Conservation (phyloP, 2,329 filamentous ascomycete species). For the Plenodomus tracheiphilus region DNA sequence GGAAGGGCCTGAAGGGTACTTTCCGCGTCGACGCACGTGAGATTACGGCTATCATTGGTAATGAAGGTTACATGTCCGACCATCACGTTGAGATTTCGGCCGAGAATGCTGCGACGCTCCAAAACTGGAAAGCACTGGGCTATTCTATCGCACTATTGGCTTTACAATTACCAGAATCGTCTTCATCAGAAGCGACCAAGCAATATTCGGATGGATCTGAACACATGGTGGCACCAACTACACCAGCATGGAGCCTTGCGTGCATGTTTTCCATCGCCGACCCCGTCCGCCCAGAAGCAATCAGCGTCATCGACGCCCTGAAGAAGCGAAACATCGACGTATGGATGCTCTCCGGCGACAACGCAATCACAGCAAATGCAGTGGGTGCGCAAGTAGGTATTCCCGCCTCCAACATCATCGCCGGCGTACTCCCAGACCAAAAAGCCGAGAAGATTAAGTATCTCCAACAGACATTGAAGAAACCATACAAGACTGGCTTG, state of each 20-base stretch:
- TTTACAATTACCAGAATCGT: conserved; percentile 9
- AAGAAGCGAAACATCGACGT: conserved; percentile 69
- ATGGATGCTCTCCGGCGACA: conserved; percentile 94
- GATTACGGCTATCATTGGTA: conserved; percentile 65
- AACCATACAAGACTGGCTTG: conserved; percentile 18
- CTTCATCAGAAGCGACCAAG: too few relatives aligned
- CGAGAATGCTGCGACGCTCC: conserved; percentile 23
- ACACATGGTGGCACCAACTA: not conserved
- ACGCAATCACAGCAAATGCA: conserved; percentile 77
- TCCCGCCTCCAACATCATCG: conserved; percentile 72
- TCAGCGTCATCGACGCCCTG: conserved; percentile 65
- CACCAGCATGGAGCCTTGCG: conserved; percentile 51
- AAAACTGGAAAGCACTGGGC: conserved; percentile 47
- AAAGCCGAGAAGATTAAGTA: conserved; percentile 73
- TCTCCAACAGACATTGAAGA: conserved; percentile 43
- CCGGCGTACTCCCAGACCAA: conserved; percentile 81
- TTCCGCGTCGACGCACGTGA: conserved; percentile 46
- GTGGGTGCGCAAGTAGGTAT: conserved; percentile 80
- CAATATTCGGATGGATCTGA: conserved; percentile 1
- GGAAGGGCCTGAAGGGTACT: conserved; percentile 68
- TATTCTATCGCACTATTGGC: conserved; percentile 49
- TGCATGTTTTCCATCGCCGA: conserved; percentile 79
- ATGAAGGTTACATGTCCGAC: conserved; percentile 67
- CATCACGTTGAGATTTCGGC: conserved; percentile 36
- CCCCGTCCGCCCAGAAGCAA: conserved; percentile 74